Evolutionary conservation across 2,329 filamentous ascomycete species (phyloP).

Genomic region (Fusarium marasasianum): DNA sequence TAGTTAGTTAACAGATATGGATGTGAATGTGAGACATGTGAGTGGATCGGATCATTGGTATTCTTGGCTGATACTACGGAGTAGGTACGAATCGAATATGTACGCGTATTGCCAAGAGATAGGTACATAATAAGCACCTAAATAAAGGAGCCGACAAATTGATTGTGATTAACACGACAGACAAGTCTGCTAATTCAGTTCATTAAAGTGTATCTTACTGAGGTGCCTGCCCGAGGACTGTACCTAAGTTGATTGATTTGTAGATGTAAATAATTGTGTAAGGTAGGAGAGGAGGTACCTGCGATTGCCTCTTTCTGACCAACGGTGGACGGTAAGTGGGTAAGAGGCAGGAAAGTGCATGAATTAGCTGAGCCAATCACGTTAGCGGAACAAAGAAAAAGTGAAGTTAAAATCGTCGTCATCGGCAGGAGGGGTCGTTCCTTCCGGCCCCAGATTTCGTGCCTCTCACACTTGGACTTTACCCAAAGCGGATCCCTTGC

Average conservation of each 20-base stretch:
- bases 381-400: neutral
- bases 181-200: neutral
- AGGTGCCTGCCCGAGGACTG: neutral
- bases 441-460: slow-evolving; percentile 28
- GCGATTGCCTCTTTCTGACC: neutral
- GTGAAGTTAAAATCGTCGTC: slow-evolving; percentile 13
- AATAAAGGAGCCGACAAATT: neutral
- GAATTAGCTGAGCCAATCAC: slow-evolving; percentile 8
- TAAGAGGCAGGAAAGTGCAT: neutral
- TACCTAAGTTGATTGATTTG: no score
- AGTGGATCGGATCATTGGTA: slow-evolving; percentile 8
- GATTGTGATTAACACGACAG: neutral
- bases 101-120: neutral
- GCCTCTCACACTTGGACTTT: slow-evolving; percentile 4
- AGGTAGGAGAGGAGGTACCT: neutral
- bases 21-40: slow-evolving; percentile 1
- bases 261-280: neutral
- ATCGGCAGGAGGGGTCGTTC: slow-evolving; percentile 14
- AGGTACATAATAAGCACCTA: neutral
- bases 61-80: neutral
- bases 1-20: neutral
- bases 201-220: neutral
- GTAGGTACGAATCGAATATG: neutral
- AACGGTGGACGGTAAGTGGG: neutral
- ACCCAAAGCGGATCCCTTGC: slow-evolving; percentile 25